phyloP scores from a whole-genome alignment of 345 rosid species.

The Diplotaxis tenuifolia region DNA sequence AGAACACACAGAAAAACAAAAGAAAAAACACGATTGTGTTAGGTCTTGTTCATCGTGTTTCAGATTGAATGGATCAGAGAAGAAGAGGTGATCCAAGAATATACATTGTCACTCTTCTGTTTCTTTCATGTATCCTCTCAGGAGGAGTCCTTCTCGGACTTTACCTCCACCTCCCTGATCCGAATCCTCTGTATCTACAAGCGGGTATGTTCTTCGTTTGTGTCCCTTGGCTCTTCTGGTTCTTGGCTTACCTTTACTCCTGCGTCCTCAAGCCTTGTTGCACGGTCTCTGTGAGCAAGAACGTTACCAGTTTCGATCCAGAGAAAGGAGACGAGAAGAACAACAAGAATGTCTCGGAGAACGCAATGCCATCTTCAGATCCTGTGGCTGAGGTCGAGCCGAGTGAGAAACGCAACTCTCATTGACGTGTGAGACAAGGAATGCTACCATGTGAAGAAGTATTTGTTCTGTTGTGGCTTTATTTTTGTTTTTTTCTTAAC shows the following conservation, averaged over 20 bases:
- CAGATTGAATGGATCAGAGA: slow-evolving; percentile 40
- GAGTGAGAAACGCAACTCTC: neutral
- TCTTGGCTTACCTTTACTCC: slow-evolving; percentile 48
- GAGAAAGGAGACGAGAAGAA: neutral
- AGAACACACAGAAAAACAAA: neutral
- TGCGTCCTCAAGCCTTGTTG: slow-evolving; percentile 43
- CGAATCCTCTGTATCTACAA: slow-evolving; percentile 43
- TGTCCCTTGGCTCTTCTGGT: slow-evolving; percentile 76
- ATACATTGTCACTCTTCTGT: slow-evolving; percentile 40
- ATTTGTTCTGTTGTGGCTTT: slow-evolving; percentile 25
- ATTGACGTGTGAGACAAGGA: slow-evolving; percentile 31
- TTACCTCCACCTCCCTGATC: slow-evolving; percentile 42
- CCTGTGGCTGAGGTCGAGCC: neutral
- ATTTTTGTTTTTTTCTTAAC: slow-evolving; percentile 3
- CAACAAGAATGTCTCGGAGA: neutral
- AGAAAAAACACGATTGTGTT: neutral
- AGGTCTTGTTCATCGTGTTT: neutral
- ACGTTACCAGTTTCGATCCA: neutral
- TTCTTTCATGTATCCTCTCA: slow-evolving; percentile 46
- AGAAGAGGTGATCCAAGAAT: slow-evolving; percentile 49
- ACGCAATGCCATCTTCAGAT: neutral
- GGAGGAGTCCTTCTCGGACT: slow-evolving; percentile 58
- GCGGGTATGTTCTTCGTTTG: slow-evolving; percentile 53
- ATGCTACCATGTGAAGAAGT: slow-evolving; percentile 25
- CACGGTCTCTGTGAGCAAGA: neutral